Conservation (phyloP, 2,329 filamentous ascomycete species). For the Leptodontidium sp. region DNA sequence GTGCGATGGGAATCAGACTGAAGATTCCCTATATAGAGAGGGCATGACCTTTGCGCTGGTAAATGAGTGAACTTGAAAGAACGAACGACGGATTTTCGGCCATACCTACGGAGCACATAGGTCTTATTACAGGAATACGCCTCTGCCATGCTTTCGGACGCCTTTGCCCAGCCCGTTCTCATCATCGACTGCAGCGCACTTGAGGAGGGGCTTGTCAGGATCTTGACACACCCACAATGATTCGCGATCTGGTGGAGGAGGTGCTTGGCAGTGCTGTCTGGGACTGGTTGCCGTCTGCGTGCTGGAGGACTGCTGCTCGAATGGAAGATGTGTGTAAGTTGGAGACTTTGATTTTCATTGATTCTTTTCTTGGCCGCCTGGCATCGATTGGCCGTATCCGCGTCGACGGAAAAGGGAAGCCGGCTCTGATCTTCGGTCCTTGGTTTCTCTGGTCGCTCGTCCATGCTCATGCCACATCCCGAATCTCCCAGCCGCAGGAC, state of each 20-base stretch:
- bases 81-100: neutral
- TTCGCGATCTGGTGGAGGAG: constrained; percentile 27
- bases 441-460: neutral
- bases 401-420: neutral
- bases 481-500: neutral
- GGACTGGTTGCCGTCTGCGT: constrained; percentile 11
- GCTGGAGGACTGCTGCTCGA: constrained; percentile 12
- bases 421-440: neutral
- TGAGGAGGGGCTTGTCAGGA: constrained; percentile 20
- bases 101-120: neutral
- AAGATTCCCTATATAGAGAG: constrained; percentile 24
- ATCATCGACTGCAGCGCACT: neutral
- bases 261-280: constrained; percentile 26
- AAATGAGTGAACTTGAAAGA: neutral
- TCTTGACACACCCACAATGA: constrained; percentile 29
- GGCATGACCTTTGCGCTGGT: neutral
- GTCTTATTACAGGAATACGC: neutral
- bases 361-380: neutral
- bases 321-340: constrained; percentile 30
- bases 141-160: constrained; percentile 18
- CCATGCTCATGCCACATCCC: neutral
- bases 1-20: constrained; percentile 1
- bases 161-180: constrained; percentile 7
- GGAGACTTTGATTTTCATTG: neutral
- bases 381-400: neutral